A percentile compares a stretch with the other conserved stretches of the same genome.
Evolutionary conservation across 306 rosid genomes (phyloP).

Genomic region (Erythrophleum fordii): DNA sequence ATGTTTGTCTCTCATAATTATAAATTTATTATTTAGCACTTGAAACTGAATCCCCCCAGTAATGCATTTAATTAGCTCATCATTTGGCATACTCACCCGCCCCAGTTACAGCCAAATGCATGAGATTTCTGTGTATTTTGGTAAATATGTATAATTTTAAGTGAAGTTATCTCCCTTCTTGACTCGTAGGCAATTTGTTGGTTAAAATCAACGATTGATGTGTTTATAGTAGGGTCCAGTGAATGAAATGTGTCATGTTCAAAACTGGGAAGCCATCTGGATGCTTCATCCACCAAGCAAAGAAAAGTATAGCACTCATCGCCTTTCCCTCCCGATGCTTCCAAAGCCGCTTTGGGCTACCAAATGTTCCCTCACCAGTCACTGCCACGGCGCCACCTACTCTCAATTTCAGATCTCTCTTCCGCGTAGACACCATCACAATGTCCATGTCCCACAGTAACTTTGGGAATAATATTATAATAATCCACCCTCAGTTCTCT

Average conservation of each 20-base stretch:
- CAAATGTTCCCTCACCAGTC: slow-evolving; percentile 31
- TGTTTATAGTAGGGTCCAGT: too few species aligned
- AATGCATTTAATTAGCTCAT: too few species aligned
- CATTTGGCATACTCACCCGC: too few species aligned
- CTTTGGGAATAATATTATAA: not conserved
- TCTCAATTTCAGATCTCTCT: not conserved
- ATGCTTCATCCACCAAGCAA: slow-evolving; percentile 22
- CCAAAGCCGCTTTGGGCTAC: slow-evolving; percentile 29
- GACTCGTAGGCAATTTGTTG: too few species aligned
- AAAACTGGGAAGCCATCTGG: not conserved
- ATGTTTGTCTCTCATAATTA: not conserved
- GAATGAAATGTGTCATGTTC: not conserved
- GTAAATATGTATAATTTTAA: too few species aligned
- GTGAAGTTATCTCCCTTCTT: too few species aligned
- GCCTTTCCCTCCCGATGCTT: slow-evolving; percentile 13
- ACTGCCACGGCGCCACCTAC: not conserved
- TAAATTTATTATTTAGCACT: too few species aligned
- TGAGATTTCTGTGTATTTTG: too few species aligned
- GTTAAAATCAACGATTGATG: too few species aligned
- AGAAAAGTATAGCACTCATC: not conserved
- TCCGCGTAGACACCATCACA: slow-evolving; percentile 30
- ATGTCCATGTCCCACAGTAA: not conserved
- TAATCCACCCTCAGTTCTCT: not conserved
- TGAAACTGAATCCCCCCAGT: too few species aligned
- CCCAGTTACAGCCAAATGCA: too few species aligned